Evolutionary conservation across 176 grass and related monocot species (phyloP).

Genomic region (Cenchrus fungigraminus): DNA sequence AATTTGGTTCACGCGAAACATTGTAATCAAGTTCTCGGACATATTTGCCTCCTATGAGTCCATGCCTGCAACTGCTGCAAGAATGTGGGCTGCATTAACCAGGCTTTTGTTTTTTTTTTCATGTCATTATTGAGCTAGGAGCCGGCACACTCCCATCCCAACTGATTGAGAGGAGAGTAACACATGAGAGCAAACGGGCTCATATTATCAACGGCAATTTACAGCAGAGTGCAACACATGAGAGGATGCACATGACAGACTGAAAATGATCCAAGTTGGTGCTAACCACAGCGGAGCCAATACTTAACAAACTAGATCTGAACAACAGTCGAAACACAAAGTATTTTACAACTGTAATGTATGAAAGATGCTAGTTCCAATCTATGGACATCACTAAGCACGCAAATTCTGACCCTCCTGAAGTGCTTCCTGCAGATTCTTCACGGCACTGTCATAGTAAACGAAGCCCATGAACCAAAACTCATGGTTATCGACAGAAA

Average conservation of each 20-base stretch:
- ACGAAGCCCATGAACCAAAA: conserved; percentile 99
- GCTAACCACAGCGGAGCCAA: conserved; percentile 1
- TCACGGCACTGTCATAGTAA: conserved; percentile 90
- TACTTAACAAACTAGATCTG: conserved; percentile 36
- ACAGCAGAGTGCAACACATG: not conserved
- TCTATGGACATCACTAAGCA: conserved; percentile 47
- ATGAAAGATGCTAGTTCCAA: conserved; percentile 32
- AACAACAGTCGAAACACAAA: conserved; percentile 12
- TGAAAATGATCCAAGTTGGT: not conserved
- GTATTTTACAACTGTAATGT: conserved; percentile 36
- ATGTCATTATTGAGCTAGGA: too few relatives aligned
- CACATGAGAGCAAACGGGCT: not conserved
- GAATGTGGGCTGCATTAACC: too few relatives aligned
- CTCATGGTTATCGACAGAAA: conserved; percentile 88
- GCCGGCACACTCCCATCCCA: not conserved
- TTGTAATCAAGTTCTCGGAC: too few relatives aligned
- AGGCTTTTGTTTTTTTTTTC: too few relatives aligned
- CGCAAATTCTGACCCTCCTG: conserved; percentile 48
- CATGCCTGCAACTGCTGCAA: too few relatives aligned
- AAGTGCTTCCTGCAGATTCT: conserved; percentile 79
- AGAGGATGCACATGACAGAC: conserved; percentile 22
- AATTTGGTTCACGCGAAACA: too few relatives aligned
- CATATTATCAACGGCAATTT: not conserved
- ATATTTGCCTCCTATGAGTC: too few relatives aligned
- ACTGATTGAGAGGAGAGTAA: not conserved